These are phyloP conservation scores for Bifiguratus adelaidae DNA, from an alignment of 192 early-diverging fungal species.

Conservation along the genomic window DNA sequence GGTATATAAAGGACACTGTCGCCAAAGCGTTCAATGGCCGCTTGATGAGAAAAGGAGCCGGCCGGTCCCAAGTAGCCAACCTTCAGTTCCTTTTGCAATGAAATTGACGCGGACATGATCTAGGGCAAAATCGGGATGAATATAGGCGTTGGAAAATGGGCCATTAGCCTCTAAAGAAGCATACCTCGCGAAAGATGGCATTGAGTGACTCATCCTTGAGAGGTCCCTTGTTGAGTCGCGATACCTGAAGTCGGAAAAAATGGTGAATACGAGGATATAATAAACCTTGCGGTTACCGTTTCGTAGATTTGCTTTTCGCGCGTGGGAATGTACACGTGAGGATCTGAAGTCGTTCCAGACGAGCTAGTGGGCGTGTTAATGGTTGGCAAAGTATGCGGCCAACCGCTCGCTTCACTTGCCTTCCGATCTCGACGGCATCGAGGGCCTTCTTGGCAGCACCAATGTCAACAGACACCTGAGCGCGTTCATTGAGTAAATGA, in stretches of 20 bases:
- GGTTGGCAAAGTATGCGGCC: background rate
- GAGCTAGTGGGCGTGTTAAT: background rate
- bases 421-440: background rate
- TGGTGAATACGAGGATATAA: background rate
- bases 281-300: constrained; percentile 24
- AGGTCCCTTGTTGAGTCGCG: constrained; percentile 65
- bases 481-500: constrained; percentile 71
- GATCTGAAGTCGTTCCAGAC: constrained; percentile 10
- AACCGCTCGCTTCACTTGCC: background rate
- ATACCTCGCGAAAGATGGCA: constrained; percentile 41
- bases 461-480: constrained; percentile 68
- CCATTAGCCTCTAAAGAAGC: too few relatives aligned
- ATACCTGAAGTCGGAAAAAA: constrained; percentile 22
- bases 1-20: constrained; percentile 67
- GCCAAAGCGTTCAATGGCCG: constrained; percentile 66
- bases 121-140: constrained; percentile 35
- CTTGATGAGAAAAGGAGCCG: constrained; percentile 88
- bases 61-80: constrained; percentile 87
- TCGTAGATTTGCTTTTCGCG: constrained; percentile 72
- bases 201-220: constrained; percentile 56
- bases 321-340: constrained; percentile 65
- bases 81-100: constrained; percentile 65
- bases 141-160: background rate
- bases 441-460: constrained; percentile 53
- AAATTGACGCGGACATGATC: constrained; percentile 87